phyloP scores from a whole-genome alignment of 306 rosid genomes.

The Pyrus betulifolia region DNA sequence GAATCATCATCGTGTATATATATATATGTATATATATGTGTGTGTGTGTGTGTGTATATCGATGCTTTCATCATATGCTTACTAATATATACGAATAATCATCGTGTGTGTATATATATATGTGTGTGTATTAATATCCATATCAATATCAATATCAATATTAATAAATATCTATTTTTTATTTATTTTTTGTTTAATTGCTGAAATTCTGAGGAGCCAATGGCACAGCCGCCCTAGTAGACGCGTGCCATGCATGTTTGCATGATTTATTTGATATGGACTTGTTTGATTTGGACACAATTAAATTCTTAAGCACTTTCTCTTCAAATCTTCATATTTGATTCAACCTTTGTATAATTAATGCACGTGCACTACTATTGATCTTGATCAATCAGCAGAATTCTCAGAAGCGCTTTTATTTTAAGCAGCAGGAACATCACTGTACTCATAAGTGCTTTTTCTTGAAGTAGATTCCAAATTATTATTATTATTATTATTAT shows the following conservation, averaged over 20 bases:
- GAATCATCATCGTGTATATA: no score
- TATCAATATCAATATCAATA: not conserved
- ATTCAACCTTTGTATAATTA: not conserved
- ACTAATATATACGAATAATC: no score
- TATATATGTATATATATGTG: no score
- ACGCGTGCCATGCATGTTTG: slow-evolving; percentile 1
- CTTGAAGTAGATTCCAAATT: no score
- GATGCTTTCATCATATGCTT: not conserved
- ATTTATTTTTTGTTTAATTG: not conserved
- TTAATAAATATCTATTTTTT: not conserved
- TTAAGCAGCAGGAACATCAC: not conserved
- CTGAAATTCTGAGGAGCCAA: not conserved
- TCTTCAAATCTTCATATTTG: not conserved
- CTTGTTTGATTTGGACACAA: not conserved
- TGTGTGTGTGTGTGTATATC: not conserved
- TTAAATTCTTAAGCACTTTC: not conserved
- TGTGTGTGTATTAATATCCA: no score
- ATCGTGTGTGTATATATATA: no score
- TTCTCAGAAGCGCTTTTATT: not conserved
- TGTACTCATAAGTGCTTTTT: not conserved
- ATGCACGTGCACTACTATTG: no score
- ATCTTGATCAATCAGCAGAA: no score
- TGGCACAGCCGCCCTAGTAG: not conserved
- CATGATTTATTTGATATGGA: slow-evolving; percentile 3
- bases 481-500: no score